Conservation (phyloP, 129 eudicot species). For the Flaveria bidentis region DNA sequence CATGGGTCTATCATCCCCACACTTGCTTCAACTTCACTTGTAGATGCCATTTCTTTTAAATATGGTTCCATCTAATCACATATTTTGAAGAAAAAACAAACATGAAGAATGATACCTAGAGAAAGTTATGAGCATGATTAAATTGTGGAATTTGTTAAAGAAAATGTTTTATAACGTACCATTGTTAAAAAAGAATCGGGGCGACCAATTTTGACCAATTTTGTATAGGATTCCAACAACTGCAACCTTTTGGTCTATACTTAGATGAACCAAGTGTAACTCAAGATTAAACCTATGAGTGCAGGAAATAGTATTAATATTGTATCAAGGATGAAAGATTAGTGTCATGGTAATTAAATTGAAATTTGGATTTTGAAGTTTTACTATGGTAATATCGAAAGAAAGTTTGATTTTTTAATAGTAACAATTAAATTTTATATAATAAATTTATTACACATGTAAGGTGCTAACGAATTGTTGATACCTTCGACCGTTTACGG, state of each 20-base stretch:
- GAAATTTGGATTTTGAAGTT: no score
- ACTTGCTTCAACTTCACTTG: slow-evolving; percentile 2
- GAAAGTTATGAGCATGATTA: no score
- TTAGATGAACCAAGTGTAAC: slow-evolving; percentile 52
- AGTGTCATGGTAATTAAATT: no score
- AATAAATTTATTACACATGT: no score
- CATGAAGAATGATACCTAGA: no score
- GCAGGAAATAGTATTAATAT: no score
- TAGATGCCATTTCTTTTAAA: slow-evolving; percentile 18
- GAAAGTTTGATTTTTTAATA: no score
- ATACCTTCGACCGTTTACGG: slow-evolving; percentile 62
- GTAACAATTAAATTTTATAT: no score
- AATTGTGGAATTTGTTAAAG: no score
- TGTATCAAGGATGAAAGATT: no score
- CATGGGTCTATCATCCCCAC: slow-evolving; percentile 25
- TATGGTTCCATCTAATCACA: slow-evolving; percentile 33
- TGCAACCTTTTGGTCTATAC: slow-evolving; percentile 36
- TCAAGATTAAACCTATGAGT: slow-evolving; percentile 47
- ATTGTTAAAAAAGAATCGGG: slow-evolving; percentile 43
- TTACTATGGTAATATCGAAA: no score
- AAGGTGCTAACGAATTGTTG: no score
- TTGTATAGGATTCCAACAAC: slow-evolving; percentile 57
- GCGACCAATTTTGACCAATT: slow-evolving; percentile 50
- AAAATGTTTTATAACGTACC: slow-evolving; percentile 29
- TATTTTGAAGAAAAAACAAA: background rate